Percentiles rank a stretch among this genome's conserved stretches.
phyloP scores from a whole-genome alignment of 2,329 filamentous ascomycete genomes.

The Calonectria pseudoturangicola region DNA sequence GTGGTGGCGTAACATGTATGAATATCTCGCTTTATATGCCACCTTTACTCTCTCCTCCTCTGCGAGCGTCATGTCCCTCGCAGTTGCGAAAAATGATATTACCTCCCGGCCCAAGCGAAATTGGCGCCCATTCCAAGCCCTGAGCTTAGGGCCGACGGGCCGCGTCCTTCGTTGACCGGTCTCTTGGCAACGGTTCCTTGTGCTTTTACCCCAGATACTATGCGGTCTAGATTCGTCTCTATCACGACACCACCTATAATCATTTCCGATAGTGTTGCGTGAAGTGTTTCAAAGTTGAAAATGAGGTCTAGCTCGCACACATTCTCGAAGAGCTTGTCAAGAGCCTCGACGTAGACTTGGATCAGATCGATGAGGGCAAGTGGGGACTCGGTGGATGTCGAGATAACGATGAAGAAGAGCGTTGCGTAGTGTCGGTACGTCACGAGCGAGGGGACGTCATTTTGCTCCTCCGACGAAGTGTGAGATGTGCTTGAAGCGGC shows the following conservation, averaged over 20 bases:
- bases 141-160: conserved; percentile 65
- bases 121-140: conserved; percentile 75
- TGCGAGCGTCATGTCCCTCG: conserved; percentile 28
- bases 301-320: conserved; percentile 99
- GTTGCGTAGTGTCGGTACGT: conserved; percentile 99
- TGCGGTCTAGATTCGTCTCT: conserved; percentile 91
- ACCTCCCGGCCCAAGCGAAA: conserved; percentile 72
- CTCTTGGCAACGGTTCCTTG: conserved; percentile 87
- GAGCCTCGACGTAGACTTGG: conserved; percentile 96
- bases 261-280: conserved; percentile 94
- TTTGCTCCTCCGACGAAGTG: conserved; percentile 81
- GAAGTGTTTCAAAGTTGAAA: conserved; percentile 98
- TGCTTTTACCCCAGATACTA: conserved; percentile 87
- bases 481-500: conserved; percentile 77
- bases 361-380: conserved; percentile 97
- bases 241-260: conserved; percentile 96
- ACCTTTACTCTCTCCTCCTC: conserved; percentile 46
- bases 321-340: conserved; percentile 97
- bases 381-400: conserved; percentile 95
- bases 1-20: conserved; percentile 49
- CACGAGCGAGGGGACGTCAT: conserved; percentile 94
- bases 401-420: conserved; percentile 98
- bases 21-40: conserved; percentile 48
- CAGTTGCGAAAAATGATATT: conserved; percentile 41
- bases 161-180: conserved; percentile 82